Conservation (phyloP, 179 eudicot species). For the Beta lomatogona region DNA sequence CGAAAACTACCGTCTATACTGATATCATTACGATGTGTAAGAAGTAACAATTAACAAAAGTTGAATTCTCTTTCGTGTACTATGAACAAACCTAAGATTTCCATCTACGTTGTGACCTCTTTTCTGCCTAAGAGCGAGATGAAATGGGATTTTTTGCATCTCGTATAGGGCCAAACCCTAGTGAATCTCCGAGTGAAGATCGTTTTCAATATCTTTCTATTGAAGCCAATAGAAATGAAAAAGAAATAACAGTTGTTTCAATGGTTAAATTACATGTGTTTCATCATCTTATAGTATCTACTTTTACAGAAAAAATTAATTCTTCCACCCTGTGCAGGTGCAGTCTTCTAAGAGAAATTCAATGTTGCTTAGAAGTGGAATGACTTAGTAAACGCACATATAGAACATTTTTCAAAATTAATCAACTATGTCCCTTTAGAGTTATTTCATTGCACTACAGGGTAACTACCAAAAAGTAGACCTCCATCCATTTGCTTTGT, state of each 20-base stretch:
- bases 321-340: background rate
- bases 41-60: background rate
- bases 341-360: background rate
- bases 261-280: background rate
- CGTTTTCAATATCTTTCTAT: background rate
- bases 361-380: background rate
- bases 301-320: background rate
- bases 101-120: too few species aligned
- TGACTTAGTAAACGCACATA: background rate
- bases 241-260: too few species aligned
- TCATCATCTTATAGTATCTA: background rate
- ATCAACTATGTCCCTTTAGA: background rate
- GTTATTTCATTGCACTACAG: too few species aligned
- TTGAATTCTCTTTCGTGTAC: background rate
- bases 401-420: background rate
- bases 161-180: too few species aligned
- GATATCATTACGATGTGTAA: background rate
- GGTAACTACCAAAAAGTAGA: background rate
- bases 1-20: background rate
- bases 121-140: too few species aligned
- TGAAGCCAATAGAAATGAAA: background rate
- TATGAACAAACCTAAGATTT: background rate
- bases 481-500: too few species aligned
- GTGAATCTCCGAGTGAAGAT: too few species aligned
- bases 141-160: too few species aligned